phyloP scores from a whole-genome alignment of 2,329 filamentous ascomycete genomes.

The Colletotrichum melonis region DNA sequence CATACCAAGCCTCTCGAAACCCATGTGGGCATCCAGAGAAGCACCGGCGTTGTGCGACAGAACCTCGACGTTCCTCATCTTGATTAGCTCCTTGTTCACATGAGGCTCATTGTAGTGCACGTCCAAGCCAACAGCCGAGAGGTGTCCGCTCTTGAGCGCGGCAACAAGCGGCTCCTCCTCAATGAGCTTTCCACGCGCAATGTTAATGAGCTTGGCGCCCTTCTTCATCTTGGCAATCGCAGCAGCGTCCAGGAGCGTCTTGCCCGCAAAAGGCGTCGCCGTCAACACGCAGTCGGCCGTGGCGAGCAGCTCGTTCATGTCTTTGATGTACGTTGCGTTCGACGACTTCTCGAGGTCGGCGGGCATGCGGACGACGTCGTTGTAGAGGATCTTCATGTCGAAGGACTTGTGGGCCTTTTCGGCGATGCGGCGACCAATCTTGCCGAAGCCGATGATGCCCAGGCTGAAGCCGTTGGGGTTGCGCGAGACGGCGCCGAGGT shows the following conservation, averaged over 20 bases:
- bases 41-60: constrained; percentile 33
- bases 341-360: constrained; percentile 48
- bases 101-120: constrained; percentile 78
- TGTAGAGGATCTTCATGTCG: constrained; percentile 69
- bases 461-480: constrained; percentile 41
- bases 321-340: constrained; percentile 51
- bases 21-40: constrained; percentile 28
- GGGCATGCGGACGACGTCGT: constrained; percentile 58
- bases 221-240: constrained; percentile 79
- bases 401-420: constrained; percentile 61
- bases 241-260: constrained; percentile 70
- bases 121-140: constrained; percentile 74
- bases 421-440: constrained; percentile 63
- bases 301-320: constrained; percentile 32
- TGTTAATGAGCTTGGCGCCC: constrained; percentile 77
- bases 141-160: constrained; percentile 72
- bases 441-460: constrained; percentile 70
- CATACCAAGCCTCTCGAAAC: constrained; percentile 32
- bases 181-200: constrained; percentile 78
- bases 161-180: constrained; percentile 77
- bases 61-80: constrained; percentile 31
- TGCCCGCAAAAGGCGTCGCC: constrained; percentile 75
- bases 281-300: constrained; percentile 70
- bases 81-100: constrained; percentile 31
- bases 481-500: constrained; percentile 26